These are phyloP conservation scores for Yarrowia keelungensis DNA, from an alignment of 805 yeast genomes.

Conservation along the genomic window DNA sequence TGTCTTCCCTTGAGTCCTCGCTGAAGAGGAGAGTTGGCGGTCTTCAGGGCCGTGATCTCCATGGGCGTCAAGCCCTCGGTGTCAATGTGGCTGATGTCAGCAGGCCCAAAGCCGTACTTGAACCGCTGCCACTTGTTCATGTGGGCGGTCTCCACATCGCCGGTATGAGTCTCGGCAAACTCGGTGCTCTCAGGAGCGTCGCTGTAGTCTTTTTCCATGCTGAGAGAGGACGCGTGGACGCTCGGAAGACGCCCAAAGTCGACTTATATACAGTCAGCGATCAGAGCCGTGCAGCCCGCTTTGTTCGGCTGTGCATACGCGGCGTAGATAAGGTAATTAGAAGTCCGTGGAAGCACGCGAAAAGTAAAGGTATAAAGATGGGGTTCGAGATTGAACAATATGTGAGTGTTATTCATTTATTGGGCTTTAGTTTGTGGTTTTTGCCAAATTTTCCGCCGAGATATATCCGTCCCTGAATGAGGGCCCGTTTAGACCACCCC, in stretches of 20 bases:
- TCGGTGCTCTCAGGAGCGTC: neutral
- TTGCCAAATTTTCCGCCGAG: neutral
- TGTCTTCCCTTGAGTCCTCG: conserved; percentile 52
- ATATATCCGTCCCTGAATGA: neutral
- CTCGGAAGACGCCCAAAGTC: neutral
- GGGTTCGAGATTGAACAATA: too few species aligned
- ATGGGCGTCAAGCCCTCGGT: conserved; percentile 47
- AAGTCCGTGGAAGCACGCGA: neutral
- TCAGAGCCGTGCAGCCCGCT: conserved; percentile 23
- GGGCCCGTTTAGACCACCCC: conserved; percentile 11
- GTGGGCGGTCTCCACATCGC: conserved; percentile 10
- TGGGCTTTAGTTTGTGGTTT: too few species aligned
- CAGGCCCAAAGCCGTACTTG: conserved; percentile 58
- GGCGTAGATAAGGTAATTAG: neutral
- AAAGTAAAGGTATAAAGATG: neutral
- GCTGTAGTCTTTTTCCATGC: conserved; percentile 13
- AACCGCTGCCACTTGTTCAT: conserved; percentile 46
- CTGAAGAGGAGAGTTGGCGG: conserved; percentile 65
- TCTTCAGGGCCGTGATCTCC: conserved; percentile 50
- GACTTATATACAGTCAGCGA: conserved; percentile 4
- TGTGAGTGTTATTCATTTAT: too few species aligned
- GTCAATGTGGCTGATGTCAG: conserved; percentile 51
- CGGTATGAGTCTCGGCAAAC: conserved; percentile 7
- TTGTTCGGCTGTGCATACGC: conserved; percentile 8
- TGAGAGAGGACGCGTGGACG: neutral